Base-by-base conservation (phyloP, 495 filamentous ascomycete species). In the Trichoderma asperelloides region DNA sequence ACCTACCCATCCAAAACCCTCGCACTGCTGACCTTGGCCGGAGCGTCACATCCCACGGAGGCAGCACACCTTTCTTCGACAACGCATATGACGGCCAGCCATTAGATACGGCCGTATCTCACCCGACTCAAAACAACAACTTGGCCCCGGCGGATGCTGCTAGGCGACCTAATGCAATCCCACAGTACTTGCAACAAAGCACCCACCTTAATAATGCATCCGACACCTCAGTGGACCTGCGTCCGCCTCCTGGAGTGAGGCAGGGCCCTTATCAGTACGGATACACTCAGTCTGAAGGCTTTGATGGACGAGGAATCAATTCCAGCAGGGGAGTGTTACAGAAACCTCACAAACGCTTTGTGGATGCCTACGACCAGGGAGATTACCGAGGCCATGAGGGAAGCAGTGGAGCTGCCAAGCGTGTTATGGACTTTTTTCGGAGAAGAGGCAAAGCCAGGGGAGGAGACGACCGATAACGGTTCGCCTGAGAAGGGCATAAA, bases 371-470 rank as follows among this genome's bases (percentile, higher is more conserved):
- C 72, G 93, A 97, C 70, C 86, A 87, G 64, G 87, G 89, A 67
- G 82, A 85, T 63, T 84, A 87, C 66, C 77, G 76, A 60, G 80
- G 84, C 66, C 87, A 92, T 74, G 88, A 86, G 4, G 95, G 94
- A 39, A 95, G 89, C 72, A 91, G 86, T 66, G 91, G 92, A 41
- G 89, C 92, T 18, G 92, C 93, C 21, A 87, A 91, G 70, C 88
- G 90, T 71, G 95, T 98, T 62, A 98, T 98, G 95, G 95, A 97
- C 77, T 95, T 97, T 77, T 98, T 98, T 80, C 85, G 95, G 72
- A 81, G 93, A 74, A 84, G 93, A 69, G 91, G 91, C 40, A 92
- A 87, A 76, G 91, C 89, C 63, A 78, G 88, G 68, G 86, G 81
- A 67, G 88, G 86, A 47, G 88, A 89, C 23, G 67, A 72, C 45